Percentiles rank a stretch among this genome's conserved stretches.
Conservation (phyloP, 495 filamentous ascomycete species). For the Choiromyces venosus region DNA sequence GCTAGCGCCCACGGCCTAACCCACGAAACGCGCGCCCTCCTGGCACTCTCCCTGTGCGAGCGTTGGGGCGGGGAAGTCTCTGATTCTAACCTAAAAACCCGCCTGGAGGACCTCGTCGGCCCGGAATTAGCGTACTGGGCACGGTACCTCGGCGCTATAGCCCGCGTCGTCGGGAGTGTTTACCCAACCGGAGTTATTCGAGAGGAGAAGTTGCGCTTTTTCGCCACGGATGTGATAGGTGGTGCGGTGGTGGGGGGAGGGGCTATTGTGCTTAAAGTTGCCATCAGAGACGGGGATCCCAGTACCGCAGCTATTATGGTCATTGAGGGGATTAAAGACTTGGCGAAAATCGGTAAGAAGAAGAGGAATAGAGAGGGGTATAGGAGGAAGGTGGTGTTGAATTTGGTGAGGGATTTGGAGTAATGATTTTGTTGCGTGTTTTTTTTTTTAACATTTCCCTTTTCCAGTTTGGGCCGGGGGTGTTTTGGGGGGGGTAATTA, state of each 20-base stretch:
- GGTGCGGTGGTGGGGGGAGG: constrained; percentile 8
- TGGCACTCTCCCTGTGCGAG: constrained; percentile 68
- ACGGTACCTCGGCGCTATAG: constrained; percentile 56
- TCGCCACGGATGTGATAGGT: constrained; percentile 29
- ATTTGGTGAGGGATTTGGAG: constrained; percentile 28
- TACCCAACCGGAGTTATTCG: constrained; percentile 41
- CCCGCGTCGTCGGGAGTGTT: constrained; percentile 49
- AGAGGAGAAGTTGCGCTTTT: constrained; percentile 37
- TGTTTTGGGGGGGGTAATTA: too few relatives aligned
- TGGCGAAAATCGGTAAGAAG: constrained; percentile 57
- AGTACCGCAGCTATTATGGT: constrained; percentile 37
- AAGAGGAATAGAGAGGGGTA: constrained; percentile 49
- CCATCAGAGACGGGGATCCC: constrained; percentile 34
- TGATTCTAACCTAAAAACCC: constrained; percentile 49
- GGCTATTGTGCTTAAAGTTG: constrained; percentile 35
- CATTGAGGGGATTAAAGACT: constrained; percentile 43
- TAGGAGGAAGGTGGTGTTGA: constrained; percentile 29
- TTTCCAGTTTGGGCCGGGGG: background rate
- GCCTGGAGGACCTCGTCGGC: constrained; percentile 49
- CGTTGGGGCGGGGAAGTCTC: constrained; percentile 67
- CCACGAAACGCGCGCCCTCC: constrained; percentile 62
- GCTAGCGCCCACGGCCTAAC: constrained; percentile 64
- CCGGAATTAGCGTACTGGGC: constrained; percentile 56
- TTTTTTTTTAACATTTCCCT: background rate
- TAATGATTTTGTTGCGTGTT: background rate